Evolutionary conservation across 805 yeast species (phyloP).

Genomic region (Grigorovia humatica): DNA sequence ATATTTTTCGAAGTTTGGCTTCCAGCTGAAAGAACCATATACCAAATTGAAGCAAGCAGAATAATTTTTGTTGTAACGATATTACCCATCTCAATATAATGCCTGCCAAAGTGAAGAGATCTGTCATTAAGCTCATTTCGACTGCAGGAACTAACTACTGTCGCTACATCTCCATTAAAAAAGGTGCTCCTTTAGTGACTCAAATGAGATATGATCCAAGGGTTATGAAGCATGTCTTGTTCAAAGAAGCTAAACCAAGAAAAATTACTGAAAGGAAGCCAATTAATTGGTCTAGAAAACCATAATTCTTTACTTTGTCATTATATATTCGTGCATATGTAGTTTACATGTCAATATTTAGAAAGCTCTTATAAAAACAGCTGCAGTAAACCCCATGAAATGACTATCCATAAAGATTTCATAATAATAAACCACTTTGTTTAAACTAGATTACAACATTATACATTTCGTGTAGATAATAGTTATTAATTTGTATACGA

Average conservation of each 20-base stretch:
- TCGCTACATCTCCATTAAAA: slow-evolving; percentile 69
- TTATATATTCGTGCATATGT: not conserved
- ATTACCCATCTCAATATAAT: slow-evolving; percentile 5
- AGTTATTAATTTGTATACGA: not conserved
- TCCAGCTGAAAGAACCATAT: too few species aligned
- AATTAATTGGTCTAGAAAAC: slow-evolving; percentile 36
- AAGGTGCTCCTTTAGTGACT: slow-evolving; percentile 68
- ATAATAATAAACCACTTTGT: not conserved
- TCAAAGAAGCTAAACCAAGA: slow-evolving; percentile 81
- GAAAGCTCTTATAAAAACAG: too few species aligned
- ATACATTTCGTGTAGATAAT: not conserved
- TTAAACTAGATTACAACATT: not conserved
- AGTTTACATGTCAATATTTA: not conserved
- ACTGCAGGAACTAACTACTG: slow-evolving; percentile 85
- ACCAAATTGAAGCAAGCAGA: too few species aligned
- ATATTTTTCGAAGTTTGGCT: too few species aligned
- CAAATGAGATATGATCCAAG: slow-evolving; percentile 83
- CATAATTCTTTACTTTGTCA: not conserved
- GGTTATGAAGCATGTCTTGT: slow-evolving; percentile 84
- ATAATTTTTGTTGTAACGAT: too few species aligned
- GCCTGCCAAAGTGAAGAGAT: slow-evolving; percentile 61
- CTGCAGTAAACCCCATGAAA: not conserved
- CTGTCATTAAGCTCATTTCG: slow-evolving; percentile 77
- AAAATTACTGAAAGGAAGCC: slow-evolving; percentile 50
- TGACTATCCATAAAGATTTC: not conserved